These are phyloP conservation scores for Cyphellophora attinorum DNA, from an alignment of 2,329 filamentous ascomycete species.

Conservation along the genomic window DNA sequence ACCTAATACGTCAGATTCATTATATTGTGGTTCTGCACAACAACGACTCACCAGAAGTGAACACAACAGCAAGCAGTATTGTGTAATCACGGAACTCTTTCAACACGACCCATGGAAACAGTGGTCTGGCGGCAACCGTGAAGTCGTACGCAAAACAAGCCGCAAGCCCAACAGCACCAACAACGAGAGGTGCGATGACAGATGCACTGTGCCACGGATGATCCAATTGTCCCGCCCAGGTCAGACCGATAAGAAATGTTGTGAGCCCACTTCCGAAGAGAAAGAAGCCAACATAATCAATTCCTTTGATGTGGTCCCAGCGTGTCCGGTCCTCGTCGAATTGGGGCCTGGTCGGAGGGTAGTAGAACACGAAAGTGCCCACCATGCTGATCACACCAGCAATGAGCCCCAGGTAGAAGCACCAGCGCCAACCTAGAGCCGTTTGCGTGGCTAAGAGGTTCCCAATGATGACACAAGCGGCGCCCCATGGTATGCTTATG, in stretches of 20 bases:
- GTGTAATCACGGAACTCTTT: conserved; percentile 26
- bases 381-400: conserved; percentile 4
- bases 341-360: conserved; percentile 38
- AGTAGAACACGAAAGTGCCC: conserved; percentile 37
- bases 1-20: too few species aligned
- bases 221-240: conserved; percentile 27
- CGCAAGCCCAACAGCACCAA: conserved; percentile 26
- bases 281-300: conserved; percentile 38
- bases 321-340: conserved; percentile 22
- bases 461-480: conserved; percentile 37
- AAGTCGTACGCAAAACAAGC: conserved; percentile 31
- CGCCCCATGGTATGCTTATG: conserved; percentile 29
- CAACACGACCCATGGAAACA: conserved; percentile 37
- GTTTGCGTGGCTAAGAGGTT: conserved; percentile 34
- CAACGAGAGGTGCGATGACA: conserved; percentile 26
- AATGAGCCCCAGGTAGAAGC: conserved; percentile 27
- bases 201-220: conserved; percentile 33
- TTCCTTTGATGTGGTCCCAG: conserved; percentile 29
- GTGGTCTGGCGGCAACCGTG: conserved; percentile 27
- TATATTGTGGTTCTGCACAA: too few species aligned
- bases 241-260: conserved; percentile 34
- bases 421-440: conserved; percentile 37
- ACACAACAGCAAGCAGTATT: conserved; percentile 26
- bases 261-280: conserved; percentile 32
- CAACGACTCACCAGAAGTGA: conserved; percentile 29